A percentile compares a stretch with the other conserved stretches of the same genome.
Conservation (phyloP, 1,139 yeast species). For the Debaryomyces nepalensis region DNA sequence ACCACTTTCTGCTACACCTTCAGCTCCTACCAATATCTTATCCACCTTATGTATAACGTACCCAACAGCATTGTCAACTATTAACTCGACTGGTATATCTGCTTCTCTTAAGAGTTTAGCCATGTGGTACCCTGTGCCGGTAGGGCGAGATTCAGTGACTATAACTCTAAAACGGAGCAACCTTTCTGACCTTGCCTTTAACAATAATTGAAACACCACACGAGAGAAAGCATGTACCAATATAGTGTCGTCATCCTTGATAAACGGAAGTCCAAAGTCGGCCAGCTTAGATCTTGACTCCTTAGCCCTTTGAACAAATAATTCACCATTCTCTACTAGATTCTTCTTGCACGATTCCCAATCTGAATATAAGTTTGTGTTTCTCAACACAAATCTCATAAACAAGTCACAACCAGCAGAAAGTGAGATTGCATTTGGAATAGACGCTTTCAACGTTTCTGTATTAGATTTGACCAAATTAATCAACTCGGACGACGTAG, state of each 20-base stretch:
- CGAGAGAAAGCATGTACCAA: constrained; percentile 92
- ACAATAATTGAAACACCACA: constrained; percentile 78
- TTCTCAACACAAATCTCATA: constrained; percentile 88
- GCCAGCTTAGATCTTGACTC: constrained; percentile 89
- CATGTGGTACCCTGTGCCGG: constrained; percentile 78
- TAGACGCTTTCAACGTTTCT: constrained; percentile 70
- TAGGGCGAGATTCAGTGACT: constrained; percentile 92
- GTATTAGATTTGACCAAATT: constrained; percentile 79
- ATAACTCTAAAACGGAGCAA: constrained; percentile 85
- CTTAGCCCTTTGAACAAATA: constrained; percentile 90
- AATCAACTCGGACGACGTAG: constrained; percentile 92
- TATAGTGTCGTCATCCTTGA: constrained; percentile 89
- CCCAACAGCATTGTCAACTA: constrained; percentile 94
- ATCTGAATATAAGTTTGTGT: constrained; percentile 86
- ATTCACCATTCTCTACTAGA: constrained; percentile 89
- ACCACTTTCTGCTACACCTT: constrained; percentile 98
- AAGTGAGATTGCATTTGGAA: constrained; percentile 88
- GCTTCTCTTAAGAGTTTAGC: constrained; percentile 67
- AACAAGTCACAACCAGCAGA: constrained; percentile 98
- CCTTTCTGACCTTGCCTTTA: constrained; percentile 71
- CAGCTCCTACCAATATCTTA: constrained; percentile 95
- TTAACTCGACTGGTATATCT: constrained; percentile 90
- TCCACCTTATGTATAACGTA: constrained; percentile 89
- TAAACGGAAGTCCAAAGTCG: constrained; percentile 82
- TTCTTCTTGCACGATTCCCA: constrained; percentile 95